phyloP scores from a whole-genome alignment of 2,329 filamentous ascomycete species.

The Coccinonectria pachysandricola region DNA sequence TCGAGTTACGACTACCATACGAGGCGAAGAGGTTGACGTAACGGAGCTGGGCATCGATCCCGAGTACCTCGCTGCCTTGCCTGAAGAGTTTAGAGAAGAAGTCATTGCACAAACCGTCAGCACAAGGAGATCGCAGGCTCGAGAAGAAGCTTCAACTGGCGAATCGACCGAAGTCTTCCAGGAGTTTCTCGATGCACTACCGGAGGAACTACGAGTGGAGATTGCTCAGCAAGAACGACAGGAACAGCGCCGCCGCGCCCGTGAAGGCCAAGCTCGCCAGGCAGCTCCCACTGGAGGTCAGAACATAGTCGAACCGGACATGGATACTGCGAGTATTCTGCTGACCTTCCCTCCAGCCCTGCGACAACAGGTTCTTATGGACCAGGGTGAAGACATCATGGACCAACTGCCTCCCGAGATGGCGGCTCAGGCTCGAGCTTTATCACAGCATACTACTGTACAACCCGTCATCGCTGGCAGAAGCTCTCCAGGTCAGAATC shows the following conservation, averaged over 20 bases:
- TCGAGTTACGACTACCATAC: slow-evolving; percentile 71
- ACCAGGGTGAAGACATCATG: slow-evolving; percentile 82
- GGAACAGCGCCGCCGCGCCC: slow-evolving; percentile 79
- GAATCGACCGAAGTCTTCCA: slow-evolving; percentile 78
- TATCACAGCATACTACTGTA: slow-evolving; percentile 35
- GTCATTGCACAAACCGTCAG: slow-evolving; percentile 88
- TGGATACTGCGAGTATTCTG: slow-evolving; percentile 88
- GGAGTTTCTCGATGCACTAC: slow-evolving; percentile 88
- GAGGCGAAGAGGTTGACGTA: slow-evolving; percentile 83
- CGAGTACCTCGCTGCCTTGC: slow-evolving; percentile 92
- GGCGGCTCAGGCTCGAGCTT: slow-evolving; percentile 71
- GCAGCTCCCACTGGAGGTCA: slow-evolving; percentile 46
- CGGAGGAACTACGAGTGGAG: slow-evolving; percentile 80
- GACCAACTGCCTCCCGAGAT: slow-evolving; percentile 76
- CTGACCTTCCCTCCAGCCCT: slow-evolving; percentile 79
- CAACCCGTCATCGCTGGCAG: slow-evolving; percentile 22
- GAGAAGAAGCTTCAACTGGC: slow-evolving; percentile 56
- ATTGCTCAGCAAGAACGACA: slow-evolving; percentile 83
- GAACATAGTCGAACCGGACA: slow-evolving; percentile 50
- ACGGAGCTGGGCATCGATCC: slow-evolving; percentile 90
- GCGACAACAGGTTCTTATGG: slow-evolving; percentile 77
- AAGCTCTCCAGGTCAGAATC: slow-evolving; percentile 17
- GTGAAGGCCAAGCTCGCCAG: slow-evolving; percentile 68
- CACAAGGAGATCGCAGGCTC: slow-evolving; percentile 67
- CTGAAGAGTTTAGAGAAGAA: slow-evolving; percentile 91